Evolutionary conservation across 257 asterid species (phyloP), one percentile per base, ranked within the genome.

Genomic region (Buddleja alternifolia): DNA sequence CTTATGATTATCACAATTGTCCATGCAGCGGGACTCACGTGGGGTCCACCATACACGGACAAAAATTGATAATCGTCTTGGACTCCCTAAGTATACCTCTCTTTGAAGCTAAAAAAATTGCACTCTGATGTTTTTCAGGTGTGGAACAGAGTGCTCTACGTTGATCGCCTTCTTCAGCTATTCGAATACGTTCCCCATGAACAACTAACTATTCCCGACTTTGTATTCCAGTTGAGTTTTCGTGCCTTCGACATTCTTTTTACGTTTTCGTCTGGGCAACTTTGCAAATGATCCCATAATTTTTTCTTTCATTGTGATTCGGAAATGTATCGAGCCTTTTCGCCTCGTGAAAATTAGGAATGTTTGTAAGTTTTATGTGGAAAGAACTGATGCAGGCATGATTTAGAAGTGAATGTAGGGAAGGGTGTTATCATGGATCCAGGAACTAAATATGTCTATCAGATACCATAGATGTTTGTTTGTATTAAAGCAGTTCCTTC

Each of bases 361-460:
- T 24, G 36, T 56, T 16, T 21, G 45, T 5, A 55, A 73, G 11
- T 32, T 15, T 55, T 16, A n/a, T 7, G 14, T 58, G 21, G 20
- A n/a, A 25, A 29, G 54, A 67, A 25, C 25, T 24, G 65, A 24
- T 76, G 84, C 96, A 94, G 99, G 90, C 99, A 94, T 64, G 99
- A 94, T 80, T 76, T 94, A 67, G 98, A 94, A 71, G 97, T 94
- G 63, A 94, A 94, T 23, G 99, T 98, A 44, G 98, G 97, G 61
- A 94, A 91, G 71, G 99, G 99, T 2, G 86, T 86, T 4, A 86
- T 91, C 8, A 95, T 91, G 48, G 98, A 94, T 81, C 98, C 97
- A 14, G 84, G 98, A 60, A 91, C 98, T 23, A 94, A 91, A 65
- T 92, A 91, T 60, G 95, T 94, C 16, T 92, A 85, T 75, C 96